Evolutionary conservation across 129 eudicot genomes (phyloP), one percentile per base, ranked within the genome.

Genomic region (Flaveria bidentis): DNA sequence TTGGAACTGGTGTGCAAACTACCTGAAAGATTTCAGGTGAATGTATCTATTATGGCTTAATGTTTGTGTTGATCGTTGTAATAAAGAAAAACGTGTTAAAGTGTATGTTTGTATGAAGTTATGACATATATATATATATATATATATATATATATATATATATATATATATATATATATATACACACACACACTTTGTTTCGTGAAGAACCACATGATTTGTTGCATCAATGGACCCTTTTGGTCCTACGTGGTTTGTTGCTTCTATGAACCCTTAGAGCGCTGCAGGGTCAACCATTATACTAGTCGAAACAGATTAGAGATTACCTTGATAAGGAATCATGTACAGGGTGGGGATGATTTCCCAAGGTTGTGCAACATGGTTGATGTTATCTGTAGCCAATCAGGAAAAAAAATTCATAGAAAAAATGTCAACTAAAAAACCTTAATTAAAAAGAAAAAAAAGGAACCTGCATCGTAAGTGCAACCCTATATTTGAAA

Each of bases 381-480:
- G 41, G 41, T 36, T 36, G 41, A 36, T 36, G 41, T 36, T 36
- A 36, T 0, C 41, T 36, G 41, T 36, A 36, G 7, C 0, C 41
- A 36, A 36, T 36, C 41, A 5, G 41, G 36, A 30, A 36, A 36
- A 36, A 5, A 36, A 36, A 5, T 36, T 5, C 7, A 36, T 1
- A 36, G 41, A 5, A 5, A 36, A 36, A 5, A 36, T 36, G 41
- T 36, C 7, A 36, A 36, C 8, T 36, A 36, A 36, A 5, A 5
- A 36, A 36, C 7, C 7, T 36, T 36, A 36, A 36, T 5, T 36
- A 36, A 33, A 20, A 20, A 20, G 22, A 20, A 20, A 20, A 20
- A 20, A 66, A 61, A 66, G 41, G 80, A 72, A 92, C 97, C 98
- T 93, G 98, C 84, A 89, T 94, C 77, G 91, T 96, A 55, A 94